Conservation (phyloP, 108 stramenopile genomes). For the Aurantiochytrium sp. region DNA sequence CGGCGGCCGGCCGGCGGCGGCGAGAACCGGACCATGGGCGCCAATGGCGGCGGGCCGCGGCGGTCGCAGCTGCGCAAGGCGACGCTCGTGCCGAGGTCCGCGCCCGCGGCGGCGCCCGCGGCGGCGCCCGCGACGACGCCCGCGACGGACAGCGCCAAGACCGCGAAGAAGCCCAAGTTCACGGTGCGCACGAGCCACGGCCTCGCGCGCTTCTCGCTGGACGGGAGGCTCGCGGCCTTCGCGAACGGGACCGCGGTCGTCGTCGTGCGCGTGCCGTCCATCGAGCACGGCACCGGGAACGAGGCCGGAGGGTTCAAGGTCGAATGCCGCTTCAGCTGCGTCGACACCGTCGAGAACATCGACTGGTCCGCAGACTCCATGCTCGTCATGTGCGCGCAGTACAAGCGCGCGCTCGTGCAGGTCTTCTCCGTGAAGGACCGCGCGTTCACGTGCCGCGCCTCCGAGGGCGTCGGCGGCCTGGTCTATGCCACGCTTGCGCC, state of each 20-base stretch:
- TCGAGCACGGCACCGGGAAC: background rate
- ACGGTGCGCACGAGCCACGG: background rate
- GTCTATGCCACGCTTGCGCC: background rate
- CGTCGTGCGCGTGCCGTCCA: background rate
- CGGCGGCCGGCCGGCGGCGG: no score
- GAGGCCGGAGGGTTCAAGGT: background rate
- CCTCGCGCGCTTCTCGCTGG: background rate
- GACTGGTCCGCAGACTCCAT: background rate
- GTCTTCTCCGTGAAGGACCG: background rate
- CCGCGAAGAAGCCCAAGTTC: background rate
- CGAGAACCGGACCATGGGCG: no score
- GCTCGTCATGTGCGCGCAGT: background rate
- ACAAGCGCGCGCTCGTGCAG: background rate
- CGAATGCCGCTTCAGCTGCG: background rate
- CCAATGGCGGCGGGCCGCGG: no score
- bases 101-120: no score
- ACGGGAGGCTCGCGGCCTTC: background rate
- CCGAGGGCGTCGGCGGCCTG: background rate
- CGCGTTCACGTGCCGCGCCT: background rate
- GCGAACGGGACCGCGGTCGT: background rate
- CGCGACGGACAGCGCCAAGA: no score
- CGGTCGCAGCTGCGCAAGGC: no score
- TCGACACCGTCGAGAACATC: background rate
- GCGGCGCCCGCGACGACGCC: no score
- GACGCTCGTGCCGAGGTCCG: no score